A percentile compares a stretch with the other conserved stretches of the same genome.
Evolutionary conservation across 2,329 filamentous ascomycete species (phyloP).

Genomic region (Trichoderma afroharzianum): DNA sequence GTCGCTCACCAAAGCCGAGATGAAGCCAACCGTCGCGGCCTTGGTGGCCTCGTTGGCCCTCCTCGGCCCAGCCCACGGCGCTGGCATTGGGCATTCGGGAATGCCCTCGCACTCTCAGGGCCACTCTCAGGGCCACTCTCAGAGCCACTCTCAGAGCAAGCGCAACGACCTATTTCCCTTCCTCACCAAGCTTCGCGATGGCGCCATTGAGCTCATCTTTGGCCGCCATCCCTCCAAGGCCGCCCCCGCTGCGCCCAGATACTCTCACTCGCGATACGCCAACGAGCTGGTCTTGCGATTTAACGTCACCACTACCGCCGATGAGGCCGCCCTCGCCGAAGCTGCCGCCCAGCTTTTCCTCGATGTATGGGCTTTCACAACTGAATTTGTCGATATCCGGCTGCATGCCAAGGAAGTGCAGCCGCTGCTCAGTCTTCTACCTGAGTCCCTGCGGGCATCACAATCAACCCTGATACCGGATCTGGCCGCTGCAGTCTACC

Average conservation of each 20-base stretch:
- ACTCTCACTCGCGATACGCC: slow-evolving; percentile 55
- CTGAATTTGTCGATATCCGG: slow-evolving; percentile 80
- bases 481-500: slow-evolving; percentile 70
- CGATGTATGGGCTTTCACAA: slow-evolving; percentile 85
- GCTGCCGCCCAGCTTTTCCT: slow-evolving; percentile 73
- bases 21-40: slow-evolving; percentile 24
- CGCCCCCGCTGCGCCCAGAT: slow-evolving; percentile 25
- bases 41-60: slow-evolving; percentile 25
- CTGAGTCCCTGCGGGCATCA: slow-evolving; percentile 65
- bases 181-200: slow-evolving; percentile 49
- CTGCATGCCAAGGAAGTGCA: slow-evolving; percentile 72
- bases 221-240: slow-evolving; percentile 39
- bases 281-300: slow-evolving; percentile 88
- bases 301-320: slow-evolving; percentile 65
- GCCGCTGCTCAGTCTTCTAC: slow-evolving; percentile 75
- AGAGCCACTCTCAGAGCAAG: neutral
- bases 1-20: slow-evolving; percentile 11
- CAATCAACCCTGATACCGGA: slow-evolving; percentile 77
- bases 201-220: slow-evolving; percentile 48
- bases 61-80: slow-evolving; percentile 27
- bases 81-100: slow-evolving; percentile 29
- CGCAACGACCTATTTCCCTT: slow-evolving; percentile 40
- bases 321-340: slow-evolving; percentile 67
- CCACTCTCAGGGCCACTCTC: neutral
- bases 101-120: slow-evolving; percentile 14